Evolutionary conservation across 805 yeast genomes (phyloP), one percentile per base, ranked within the genome.

Genomic region (Candida saitoana): DNA sequence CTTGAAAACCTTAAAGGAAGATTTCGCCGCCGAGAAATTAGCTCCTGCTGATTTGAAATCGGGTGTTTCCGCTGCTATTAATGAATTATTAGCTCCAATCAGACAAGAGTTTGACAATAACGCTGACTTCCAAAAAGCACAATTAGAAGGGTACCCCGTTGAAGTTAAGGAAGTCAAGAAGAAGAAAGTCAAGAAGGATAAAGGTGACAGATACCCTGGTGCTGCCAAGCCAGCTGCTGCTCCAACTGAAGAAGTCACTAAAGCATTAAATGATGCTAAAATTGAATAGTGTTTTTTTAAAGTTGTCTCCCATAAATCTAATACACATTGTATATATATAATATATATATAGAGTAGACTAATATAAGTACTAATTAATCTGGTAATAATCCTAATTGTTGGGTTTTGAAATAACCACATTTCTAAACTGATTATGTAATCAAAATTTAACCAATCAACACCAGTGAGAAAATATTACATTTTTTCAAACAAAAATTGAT

Each of bases 31-130:
- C 22, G 86, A 84, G 60, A 79, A 79, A 59, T 76, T 93, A 54
- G 77, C 93, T 29, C 98, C 99, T 22, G 93, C 88, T 22, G 99
- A 93, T 65, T 82, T 93, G 64, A 93, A 93, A 66, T 65, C 82
- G 3, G 99, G 99, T 65, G 91, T 91, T 40, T 73, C 95, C 38
- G 95, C 83, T 54, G 84, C 84, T 25, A 84, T 93, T 56, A 85
- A 88, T 62, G 79, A 63, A 36, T 71, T 93, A 43, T 76, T 93
- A 54, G 90, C 78, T 3, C 98, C 99, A 43, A 80, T 93, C 44
- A 84, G 89, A 61, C 81, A 77, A 46, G 87, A 79, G 45, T 86
- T 69, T 54, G 74, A 68, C 24, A 62, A 67, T 22, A 78, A 72
- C 58, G 69, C 76, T 35, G 96, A 85, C 51, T 90, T 85, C 70